phyloP scores from a whole-genome alignment of 1,139 yeast species.

The Suhomyces wounanorum region DNA sequence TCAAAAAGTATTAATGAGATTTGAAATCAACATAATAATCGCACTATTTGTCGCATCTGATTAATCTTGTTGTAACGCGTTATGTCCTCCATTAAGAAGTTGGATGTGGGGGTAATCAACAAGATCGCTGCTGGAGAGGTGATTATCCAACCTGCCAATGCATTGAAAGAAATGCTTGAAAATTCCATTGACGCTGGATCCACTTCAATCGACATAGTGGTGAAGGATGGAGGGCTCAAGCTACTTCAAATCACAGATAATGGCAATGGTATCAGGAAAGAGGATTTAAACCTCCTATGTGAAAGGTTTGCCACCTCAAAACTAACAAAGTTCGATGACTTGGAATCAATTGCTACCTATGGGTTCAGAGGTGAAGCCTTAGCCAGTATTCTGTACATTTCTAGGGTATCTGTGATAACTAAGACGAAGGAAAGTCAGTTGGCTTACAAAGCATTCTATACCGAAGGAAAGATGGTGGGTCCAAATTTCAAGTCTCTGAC shows the following conservation, averaged over 20 bases:
- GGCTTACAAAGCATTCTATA: slow-evolving; percentile 69
- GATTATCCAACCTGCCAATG: slow-evolving; percentile 88
- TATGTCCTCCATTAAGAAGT: slow-evolving; percentile 34
- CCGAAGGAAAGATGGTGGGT: slow-evolving; percentile 60
- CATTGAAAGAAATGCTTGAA: slow-evolving; percentile 57
- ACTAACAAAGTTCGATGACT: slow-evolving; percentile 50
- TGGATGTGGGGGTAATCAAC: slow-evolving; percentile 74
- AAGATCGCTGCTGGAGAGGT: slow-evolving; percentile 98
- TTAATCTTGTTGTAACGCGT: neutral
- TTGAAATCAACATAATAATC: neutral
- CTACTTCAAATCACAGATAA: slow-evolving; percentile 55
- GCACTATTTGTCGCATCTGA: neutral
- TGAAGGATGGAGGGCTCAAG: slow-evolving; percentile 57
- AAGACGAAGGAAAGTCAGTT: slow-evolving; percentile 60
- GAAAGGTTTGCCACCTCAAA: slow-evolving; percentile 63
- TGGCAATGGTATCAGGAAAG: slow-evolving; percentile 50
- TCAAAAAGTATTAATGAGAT: neutral
- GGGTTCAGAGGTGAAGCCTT: slow-evolving; percentile 67
- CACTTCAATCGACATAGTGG: slow-evolving; percentile 49
- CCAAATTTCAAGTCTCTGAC: slow-evolving; percentile 31
- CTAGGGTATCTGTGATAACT: slow-evolving; percentile 74
- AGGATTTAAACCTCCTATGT: slow-evolving; percentile 51
- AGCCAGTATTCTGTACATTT: slow-evolving; percentile 62
- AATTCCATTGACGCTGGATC: slow-evolving; percentile 56
- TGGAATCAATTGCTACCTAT: slow-evolving; percentile 50